Evolutionary conservation across 108 stramenopile genomes (phyloP).

Genomic region (Stephanodiscus triporus): DNA sequence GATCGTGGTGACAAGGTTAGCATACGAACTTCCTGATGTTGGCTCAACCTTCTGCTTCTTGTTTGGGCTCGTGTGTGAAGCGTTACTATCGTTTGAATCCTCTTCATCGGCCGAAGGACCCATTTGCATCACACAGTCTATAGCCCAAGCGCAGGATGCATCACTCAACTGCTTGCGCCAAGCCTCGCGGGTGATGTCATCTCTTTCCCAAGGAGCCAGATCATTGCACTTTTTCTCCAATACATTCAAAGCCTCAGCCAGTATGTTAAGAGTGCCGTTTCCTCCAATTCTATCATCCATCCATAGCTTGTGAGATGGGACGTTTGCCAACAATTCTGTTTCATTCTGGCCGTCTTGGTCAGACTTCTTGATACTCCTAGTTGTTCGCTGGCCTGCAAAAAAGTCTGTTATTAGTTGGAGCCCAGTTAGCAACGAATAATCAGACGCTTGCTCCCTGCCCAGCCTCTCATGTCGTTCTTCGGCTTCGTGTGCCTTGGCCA

Average conservation of each 20-base stretch:
- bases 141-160: slow-evolving; percentile 63
- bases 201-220: slow-evolving; percentile 60
- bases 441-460: slow-evolving; percentile 37
- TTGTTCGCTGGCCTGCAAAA: slow-evolving; percentile 40
- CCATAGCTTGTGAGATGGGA: slow-evolving; percentile 45
- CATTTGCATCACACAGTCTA: slow-evolving; percentile 37
- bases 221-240: slow-evolving; percentile 68
- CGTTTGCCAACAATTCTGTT: slow-evolving; percentile 15
- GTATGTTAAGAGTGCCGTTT: slow-evolving; percentile 62
- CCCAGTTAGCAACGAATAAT: slow-evolving; percentile 67
- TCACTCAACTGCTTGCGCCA: slow-evolving; percentile 69
- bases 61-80: slow-evolving; percentile 1
- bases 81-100: slow-evolving; percentile 11
- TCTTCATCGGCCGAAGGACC: slow-evolving; percentile 35
- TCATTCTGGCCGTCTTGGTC: slow-evolving; percentile 19
- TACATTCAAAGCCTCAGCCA: slow-evolving; percentile 63
- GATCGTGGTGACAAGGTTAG: slow-evolving; percentile 52
- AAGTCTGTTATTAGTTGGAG: slow-evolving; percentile 57
- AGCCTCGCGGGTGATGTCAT: slow-evolving; percentile 49
- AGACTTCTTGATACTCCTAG: slow-evolving; percentile 14
- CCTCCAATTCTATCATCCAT: slow-evolving; percentile 37
- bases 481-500: slow-evolving; percentile 39
- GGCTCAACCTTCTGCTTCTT: slow-evolving; percentile 32
- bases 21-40: slow-evolving; percentile 19
- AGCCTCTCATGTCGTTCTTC: slow-evolving; percentile 45